These are phyloP conservation scores for Phytopythium kandeliae DNA, from an alignment of 352 stramenopile genomes.

Conservation along the genomic window DNA sequence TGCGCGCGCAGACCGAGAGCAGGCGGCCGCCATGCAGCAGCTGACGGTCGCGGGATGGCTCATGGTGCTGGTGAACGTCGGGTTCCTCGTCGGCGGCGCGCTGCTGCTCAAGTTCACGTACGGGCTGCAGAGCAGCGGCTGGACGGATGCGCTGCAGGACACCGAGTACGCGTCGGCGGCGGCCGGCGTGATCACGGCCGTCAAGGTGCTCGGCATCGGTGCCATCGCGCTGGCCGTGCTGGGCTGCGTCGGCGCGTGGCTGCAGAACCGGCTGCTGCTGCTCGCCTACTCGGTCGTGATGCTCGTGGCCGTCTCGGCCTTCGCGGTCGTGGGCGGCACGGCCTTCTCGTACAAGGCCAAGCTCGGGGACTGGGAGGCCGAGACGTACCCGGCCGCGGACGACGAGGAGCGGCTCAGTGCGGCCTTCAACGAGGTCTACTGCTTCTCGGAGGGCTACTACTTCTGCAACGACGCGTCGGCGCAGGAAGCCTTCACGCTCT, in stretches of 20 bases:
- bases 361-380: slow-evolving; percentile 48
- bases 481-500: slow-evolving; percentile 46
- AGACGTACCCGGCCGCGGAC: slow-evolving; percentile 41
- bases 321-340: slow-evolving; percentile 59
- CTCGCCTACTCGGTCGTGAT: slow-evolving; percentile 71
- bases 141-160: slow-evolving; percentile 64
- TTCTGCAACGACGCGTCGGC: slow-evolving; percentile 80
- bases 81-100: slow-evolving; percentile 55
- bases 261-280: slow-evolving; percentile 63
- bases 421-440: slow-evolving; percentile 82
- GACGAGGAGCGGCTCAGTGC: slow-evolving; percentile 53
- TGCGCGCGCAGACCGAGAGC: too few relatives aligned
- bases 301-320: slow-evolving; percentile 63
- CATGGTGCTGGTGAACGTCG: slow-evolving; percentile 73
- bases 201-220: slow-evolving; percentile 45
- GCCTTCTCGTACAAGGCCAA: slow-evolving; percentile 72
- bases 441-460: slow-evolving; percentile 77
- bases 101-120: slow-evolving; percentile 61
- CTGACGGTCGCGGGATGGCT: slow-evolving; percentile 44
- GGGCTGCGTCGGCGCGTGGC: slow-evolving; percentile 57
- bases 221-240: slow-evolving; percentile 56
- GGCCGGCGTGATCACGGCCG: slow-evolving; percentile 31
- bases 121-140: slow-evolving; percentile 55
- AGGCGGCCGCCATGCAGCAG: slow-evolving; percentile 14
- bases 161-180: slow-evolving; percentile 62